Percentiles rank a stretch among this genome's conserved stretches.
These are phyloP conservation scores for Gossypium davidsonii DNA, from an alignment of 441 rosid genomes.

Conservation along the genomic window DNA sequence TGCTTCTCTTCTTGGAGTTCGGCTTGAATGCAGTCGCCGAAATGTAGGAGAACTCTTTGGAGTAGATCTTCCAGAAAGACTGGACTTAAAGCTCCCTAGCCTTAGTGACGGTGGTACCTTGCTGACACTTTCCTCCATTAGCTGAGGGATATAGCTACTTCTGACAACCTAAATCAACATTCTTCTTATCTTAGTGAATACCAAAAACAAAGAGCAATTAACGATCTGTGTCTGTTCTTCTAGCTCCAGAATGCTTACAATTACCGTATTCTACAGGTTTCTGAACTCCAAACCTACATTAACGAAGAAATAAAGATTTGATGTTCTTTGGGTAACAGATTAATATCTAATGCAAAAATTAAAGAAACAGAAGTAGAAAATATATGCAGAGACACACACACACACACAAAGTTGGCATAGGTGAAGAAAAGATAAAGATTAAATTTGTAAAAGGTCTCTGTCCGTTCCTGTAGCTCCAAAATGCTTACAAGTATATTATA, in stretches of 20 bases:
- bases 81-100: conserved; percentile 52
- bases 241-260: not conserved
- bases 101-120: conserved; percentile 54
- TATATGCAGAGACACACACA: not conserved
- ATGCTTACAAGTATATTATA: not conserved
- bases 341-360: not conserved
- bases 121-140: conserved; percentile 46
- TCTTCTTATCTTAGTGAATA: not conserved
- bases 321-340: not conserved
- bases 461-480: not conserved
- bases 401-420: not conserved
- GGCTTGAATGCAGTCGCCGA: conserved; percentile 53
- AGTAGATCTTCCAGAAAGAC: conserved; percentile 63
- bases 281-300: conserved; percentile 13
- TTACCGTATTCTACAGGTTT: not conserved
- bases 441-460: not conserved
- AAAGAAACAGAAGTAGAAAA: not conserved
- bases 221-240: not conserved
- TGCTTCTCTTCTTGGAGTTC: conserved; percentile 78
- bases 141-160: conserved; percentile 11
- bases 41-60: conserved; percentile 68
- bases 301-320: conserved; percentile 7
- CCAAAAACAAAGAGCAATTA: conserved; percentile 6
- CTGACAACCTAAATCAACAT: conserved; percentile 13
- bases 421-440: not conserved